Evolutionary conservation across 108 stramenopile species (phyloP).

Genomic region (Thalassiosira profunda): DNA sequence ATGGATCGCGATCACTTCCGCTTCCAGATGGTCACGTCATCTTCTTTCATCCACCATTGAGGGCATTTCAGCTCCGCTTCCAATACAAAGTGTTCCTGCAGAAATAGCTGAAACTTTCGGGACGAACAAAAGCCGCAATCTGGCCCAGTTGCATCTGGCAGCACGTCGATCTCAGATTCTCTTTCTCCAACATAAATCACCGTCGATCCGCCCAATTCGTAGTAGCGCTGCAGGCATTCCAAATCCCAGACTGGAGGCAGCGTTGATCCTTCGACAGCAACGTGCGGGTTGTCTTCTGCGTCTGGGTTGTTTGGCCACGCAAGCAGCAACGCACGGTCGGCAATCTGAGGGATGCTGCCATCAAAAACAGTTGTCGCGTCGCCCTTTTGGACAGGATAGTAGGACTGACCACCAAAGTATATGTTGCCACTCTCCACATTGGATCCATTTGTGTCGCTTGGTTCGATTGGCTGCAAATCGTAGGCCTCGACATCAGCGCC

Average conservation of each 20-base stretch:
- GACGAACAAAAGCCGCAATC: conserved; percentile 56
- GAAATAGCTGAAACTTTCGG: conserved; percentile 47
- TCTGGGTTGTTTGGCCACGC: conserved; percentile 72
- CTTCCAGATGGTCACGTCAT: conserved; percentile 61
- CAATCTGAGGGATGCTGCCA: conserved; percentile 3
- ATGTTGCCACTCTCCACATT: conserved; percentile 10
- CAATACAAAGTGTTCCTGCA: conserved; percentile 39
- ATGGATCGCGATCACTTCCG: conserved; percentile 4
- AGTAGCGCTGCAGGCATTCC: conserved; percentile 44
- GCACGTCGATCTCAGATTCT: conserved; percentile 34
- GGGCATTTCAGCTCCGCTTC: conserved; percentile 35
- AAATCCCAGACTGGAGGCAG: conserved; percentile 49
- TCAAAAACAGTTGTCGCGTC: conserved; percentile 41
- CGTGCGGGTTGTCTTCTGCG: conserved; percentile 50
- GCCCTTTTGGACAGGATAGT: conserved; percentile 32
- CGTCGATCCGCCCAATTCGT: conserved; percentile 42
- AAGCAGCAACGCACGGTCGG: conserved; percentile 41
- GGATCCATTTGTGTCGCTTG: background rate
- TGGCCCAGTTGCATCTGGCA: conserved; percentile 12
- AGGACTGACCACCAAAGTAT: conserved; percentile 38
- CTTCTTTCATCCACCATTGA: conserved; percentile 60
- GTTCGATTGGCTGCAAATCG: conserved; percentile 28
- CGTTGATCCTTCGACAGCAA: conserved; percentile 1
- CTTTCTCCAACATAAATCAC: conserved; percentile 64
- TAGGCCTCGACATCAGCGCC: conserved; percentile 56